Evolutionary conservation across 768 basidiomycete species (phyloP).

Genomic region (Fomitopsis pulvina): DNA sequence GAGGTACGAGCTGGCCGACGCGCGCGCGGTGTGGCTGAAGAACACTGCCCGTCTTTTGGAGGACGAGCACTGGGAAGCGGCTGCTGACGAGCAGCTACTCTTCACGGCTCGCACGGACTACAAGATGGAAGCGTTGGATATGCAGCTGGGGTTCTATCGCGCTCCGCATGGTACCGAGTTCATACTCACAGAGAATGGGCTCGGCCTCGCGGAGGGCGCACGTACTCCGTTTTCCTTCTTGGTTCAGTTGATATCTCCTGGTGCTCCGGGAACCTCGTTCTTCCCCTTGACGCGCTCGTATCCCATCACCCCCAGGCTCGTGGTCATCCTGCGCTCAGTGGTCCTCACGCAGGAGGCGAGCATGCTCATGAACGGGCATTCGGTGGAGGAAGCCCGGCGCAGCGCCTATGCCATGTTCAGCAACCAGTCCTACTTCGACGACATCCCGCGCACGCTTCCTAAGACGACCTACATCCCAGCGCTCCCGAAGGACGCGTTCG

Average conservation of each 20-base stretch:
- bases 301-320: background rate
- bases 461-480: background rate
- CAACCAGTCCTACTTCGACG: background rate
- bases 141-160: slow-evolving; percentile 4
- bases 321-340: background rate
- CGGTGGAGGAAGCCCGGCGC: background rate
- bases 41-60: background rate
- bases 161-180: background rate
- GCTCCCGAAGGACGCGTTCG: background rate
- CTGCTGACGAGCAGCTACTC: background rate
- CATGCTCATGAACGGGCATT: too few species aligned
- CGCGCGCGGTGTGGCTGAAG: slow-evolving; percentile 4
- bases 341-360: too few species aligned
- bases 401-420: background rate
- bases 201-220: background rate
- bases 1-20: background rate
- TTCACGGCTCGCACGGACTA: background rate
- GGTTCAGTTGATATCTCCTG: background rate
- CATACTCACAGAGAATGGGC: slow-evolving; percentile 2
- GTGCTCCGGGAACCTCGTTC: background rate
- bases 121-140: background rate
- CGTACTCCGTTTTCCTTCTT: background rate
- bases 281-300: background rate
- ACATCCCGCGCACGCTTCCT: background rate
- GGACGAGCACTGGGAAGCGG: slow-evolving; percentile 1